phyloP scores from a whole-genome alignment of 306 rosid genomes.

The Hylodesmum podocarpum region DNA sequence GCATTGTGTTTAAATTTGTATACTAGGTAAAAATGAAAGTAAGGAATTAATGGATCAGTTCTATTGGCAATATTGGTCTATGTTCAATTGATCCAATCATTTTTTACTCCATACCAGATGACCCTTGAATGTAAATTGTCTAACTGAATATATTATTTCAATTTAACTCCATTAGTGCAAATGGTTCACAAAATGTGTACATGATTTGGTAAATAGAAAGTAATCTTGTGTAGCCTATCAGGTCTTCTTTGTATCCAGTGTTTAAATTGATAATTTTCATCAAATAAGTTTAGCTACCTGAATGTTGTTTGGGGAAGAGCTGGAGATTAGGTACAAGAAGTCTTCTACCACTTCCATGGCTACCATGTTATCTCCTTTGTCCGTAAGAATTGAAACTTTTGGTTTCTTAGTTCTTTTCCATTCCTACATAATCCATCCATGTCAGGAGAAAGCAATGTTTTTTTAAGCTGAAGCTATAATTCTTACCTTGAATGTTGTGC shows the following conservation, averaged over 20 bases:
- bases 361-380: conserved; percentile 55
- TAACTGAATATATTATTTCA: not conserved
- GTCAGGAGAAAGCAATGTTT: conserved; percentile 30
- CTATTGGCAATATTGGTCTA: not conserved
- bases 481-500: conserved; percentile 64
- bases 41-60: not conserved
- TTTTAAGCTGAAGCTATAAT: not conserved
- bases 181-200: not conserved
- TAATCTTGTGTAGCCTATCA: not conserved
- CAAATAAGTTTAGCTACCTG: conserved; percentile 49
- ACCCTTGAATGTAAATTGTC: not conserved
- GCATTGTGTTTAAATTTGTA: not conserved
- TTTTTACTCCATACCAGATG: not conserved
- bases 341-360: conserved; percentile 78
- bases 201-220: not conserved
- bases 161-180: not conserved
- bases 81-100: not conserved
- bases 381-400: conserved; percentile 41
- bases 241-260: not conserved
- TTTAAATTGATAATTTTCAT: conserved; percentile 12
- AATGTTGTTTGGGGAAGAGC: conserved; percentile 60
- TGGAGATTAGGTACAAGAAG: conserved; percentile 62
- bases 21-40: not conserved
- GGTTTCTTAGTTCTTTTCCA: conserved; percentile 68
- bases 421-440: conserved; percentile 45